Evolutionary conservation across 306 rosid genomes (phyloP), one percentile per base, ranked within the genome.

Genomic region (Dryas alaskensis): DNA sequence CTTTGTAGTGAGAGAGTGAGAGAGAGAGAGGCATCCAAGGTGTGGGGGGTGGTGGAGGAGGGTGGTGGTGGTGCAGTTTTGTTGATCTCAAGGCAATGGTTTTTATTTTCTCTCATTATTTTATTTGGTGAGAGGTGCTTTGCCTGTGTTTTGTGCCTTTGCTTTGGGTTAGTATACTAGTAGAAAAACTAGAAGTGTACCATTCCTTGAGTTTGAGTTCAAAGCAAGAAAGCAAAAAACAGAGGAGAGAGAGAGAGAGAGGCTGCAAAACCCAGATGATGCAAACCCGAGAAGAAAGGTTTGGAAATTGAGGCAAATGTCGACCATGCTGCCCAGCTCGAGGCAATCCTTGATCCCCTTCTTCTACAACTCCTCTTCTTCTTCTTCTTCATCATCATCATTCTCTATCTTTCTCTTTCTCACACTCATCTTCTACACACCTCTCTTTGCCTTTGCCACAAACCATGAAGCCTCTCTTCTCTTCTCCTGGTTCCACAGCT

Each of bases 381-480:
- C 77, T 45, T 74, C 77, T 45, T 78, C 17, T 59, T 48, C 78
- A 53, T 57, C 80, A 60, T 78, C 82, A 2, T 25, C 51, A 37
- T 27, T 75, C 59, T 70, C 46, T 49, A 3, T 67, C 27, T 72
- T 31, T 45, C 57, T 83, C 27, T 49, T 57, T 63, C 39, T 80
- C 69, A 60, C 52, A 55, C 78, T 61, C 16, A 57, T 40, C 16
- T 16, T 76, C 62, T 85, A 65, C 73, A 75, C 82, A 51, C 61
- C 87, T 51, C 65, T 82, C 31, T 82, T 72, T 67, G 47, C 88
- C 37, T 78, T 72, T 57, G 60, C 92, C 65, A 50, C 93, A 51
- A 87, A 87, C 80, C 81, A 89, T 76, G 98, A 91, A 89, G 95
- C 85, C 50, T 85, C 89, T 59, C 61, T 76, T 79, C 95, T 94